Base-by-base conservation (phyloP, 495 filamentous ascomycete genomes). In the Acidiella bohemica region DNA sequence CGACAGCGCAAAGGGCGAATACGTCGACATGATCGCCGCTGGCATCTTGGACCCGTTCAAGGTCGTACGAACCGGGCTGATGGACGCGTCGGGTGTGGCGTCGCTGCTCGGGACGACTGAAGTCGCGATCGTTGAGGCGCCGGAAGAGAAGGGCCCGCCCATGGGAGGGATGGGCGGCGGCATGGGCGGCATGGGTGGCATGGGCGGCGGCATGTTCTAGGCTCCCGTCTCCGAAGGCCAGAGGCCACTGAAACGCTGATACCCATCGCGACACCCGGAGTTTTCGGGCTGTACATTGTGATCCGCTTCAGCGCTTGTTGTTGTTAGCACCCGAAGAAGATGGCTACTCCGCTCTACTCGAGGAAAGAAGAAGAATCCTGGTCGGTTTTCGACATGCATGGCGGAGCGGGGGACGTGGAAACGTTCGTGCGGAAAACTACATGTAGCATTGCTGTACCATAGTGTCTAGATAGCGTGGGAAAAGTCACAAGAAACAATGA, bases 11-110 rank as follows among this genome's bases (percentile, higher is more conserved):
- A 93, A 85, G 70, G 81, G 88, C 63, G 84, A 94, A 67, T 96
- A 93, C 65, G 84, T 95, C 50, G 87, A 97, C 68, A 96, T 97
- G 90, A 93, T 97, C 61, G 61, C 75, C 47, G 72, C 82, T 43
- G 90, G 90, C 79, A 96, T 97, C 61, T 80, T 97, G 53, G 90
- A 97, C 58, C 90, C 90, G 33, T 78, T 97, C 72, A 97, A 97
- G 81, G 90, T 97, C 48, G 90, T 97, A 55, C 84, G 90, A 51
- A 97, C 88, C 46, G 84, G 81, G 40, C 75, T 97, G 25, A 72
- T 87, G 57, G 90, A 97, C 61, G 90, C 90, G 55, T 84, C 78
- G 61, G 90, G 90, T 68, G 90, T 97, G 52, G 88, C 90, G 29
- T 95, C 87, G 38, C 75, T 97, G 41, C 81, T 97, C 48, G 90